Percentiles rank a stretch among this genome's conserved stretches.
Conservation (phyloP, 768 basidiomycete genomes). For the Lanmaoa rubissima region DNA sequence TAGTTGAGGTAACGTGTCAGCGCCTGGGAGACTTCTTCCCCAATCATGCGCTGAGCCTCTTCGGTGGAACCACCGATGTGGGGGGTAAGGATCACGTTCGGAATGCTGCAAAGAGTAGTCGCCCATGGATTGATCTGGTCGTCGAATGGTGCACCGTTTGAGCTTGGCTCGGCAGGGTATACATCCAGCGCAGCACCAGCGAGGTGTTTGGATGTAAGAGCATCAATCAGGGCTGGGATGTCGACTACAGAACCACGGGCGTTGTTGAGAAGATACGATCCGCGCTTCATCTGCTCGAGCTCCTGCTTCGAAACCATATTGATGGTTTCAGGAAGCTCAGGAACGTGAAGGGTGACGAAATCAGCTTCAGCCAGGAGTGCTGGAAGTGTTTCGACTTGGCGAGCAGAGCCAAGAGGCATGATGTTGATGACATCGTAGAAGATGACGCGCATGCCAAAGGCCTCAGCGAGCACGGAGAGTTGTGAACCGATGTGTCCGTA, state of each 20-base stretch:
- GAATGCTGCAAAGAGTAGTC: constrained; percentile 64
- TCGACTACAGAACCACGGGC: constrained; percentile 95
- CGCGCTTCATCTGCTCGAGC: constrained; percentile 89
- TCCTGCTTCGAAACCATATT: constrained; percentile 84
- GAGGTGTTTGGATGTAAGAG: constrained; percentile 82
- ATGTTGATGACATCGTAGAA: constrained; percentile 95
- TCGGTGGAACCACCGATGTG: constrained; percentile 99
- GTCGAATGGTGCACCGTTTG: constrained; percentile 89
- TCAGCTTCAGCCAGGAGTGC: constrained; percentile 77
- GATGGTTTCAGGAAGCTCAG: constrained; percentile 93
- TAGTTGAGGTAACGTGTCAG: constrained; percentile 88
- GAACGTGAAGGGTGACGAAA: constrained; percentile 95
- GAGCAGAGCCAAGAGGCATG: constrained; percentile 95
- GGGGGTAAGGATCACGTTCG: constrained; percentile 95
- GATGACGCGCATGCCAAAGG: constrained; percentile 92
- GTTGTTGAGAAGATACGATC: constrained; percentile 96
- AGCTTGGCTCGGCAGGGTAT: constrained; percentile 88
- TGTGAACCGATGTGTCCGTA: constrained; percentile 99
- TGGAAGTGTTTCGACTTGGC: constrained; percentile 79
- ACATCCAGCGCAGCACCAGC: constrained; percentile 91
- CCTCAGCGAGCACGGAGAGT: constrained; percentile 93
- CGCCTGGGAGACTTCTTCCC: constrained; percentile 87
- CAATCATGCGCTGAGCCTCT: constrained; percentile 97
- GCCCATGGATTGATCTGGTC: constrained; percentile 88
- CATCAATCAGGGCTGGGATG: constrained; percentile 82